Evolutionary conservation across 78 protist species (phyloP).

Genomic region (Dictyostelium intermedium): DNA sequence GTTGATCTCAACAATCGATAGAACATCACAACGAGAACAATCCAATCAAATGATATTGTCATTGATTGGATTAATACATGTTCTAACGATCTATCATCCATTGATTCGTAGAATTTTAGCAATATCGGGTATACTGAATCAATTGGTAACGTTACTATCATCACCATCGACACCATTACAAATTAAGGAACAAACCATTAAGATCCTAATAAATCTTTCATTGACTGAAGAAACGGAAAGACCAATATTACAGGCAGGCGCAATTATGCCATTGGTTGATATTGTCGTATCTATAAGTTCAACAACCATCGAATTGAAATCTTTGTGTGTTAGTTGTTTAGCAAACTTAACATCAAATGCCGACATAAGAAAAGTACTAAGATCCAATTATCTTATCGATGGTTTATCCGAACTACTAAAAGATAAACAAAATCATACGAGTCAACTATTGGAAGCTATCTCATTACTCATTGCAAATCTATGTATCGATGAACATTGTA

Average conservation of each 20-base stretch:
- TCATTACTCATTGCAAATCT: constrained; percentile 43
- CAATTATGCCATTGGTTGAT: constrained; percentile 66
- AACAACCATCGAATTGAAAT: background rate
- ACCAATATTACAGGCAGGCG: constrained; percentile 40
- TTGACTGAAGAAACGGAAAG: constrained; percentile 68
- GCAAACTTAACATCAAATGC: constrained; percentile 55
- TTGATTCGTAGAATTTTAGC: constrained; percentile 50
- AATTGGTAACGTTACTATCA: constrained; percentile 15
- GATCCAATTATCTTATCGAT: constrained; percentile 43
- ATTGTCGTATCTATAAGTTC: constrained; percentile 23
- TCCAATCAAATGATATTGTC: constrained; percentile 22
- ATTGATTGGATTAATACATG: constrained; percentile 22
- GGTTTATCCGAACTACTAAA: constrained; percentile 20
- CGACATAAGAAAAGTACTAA: constrained; percentile 12
- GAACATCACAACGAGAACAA: background rate
- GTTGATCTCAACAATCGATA: background rate
- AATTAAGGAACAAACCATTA: constrained; percentile 33
- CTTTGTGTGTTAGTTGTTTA: constrained; percentile 43
- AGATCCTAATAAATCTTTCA: constrained; percentile 40
- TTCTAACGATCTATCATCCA: constrained; percentile 53
- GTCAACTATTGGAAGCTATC: constrained; percentile 15
- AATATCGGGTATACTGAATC: constrained; percentile 40
- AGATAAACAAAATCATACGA: background rate
- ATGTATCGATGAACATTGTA: constrained; percentile 51
- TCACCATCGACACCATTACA: constrained; percentile 25